Base-by-base conservation (phyloP, 495 filamentous ascomycete species). In the Aspergillus steynii region DNA sequence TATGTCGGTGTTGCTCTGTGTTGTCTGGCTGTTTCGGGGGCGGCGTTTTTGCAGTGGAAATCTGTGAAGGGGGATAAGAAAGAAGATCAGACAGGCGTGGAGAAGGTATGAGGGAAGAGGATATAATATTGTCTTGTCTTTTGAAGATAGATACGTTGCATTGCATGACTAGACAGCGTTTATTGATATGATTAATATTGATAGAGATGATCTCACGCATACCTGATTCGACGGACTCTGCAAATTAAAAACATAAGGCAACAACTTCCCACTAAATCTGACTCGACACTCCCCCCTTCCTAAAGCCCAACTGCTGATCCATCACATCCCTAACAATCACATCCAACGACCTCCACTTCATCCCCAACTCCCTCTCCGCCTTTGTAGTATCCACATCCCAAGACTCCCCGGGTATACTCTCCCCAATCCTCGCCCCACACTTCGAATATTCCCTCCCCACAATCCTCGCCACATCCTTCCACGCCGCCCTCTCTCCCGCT, bases 41-140 rank as follows among this genome's bases (percentile, higher is more conserved):
- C 77, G 7, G 53, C 77, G 0, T 69, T 75, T 1, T 76, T 90
- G 26, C 84, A 92, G 71, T 93, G 89, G 90, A 85, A 79, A 67
- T 86, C 80, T 56, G 88, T 93, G 6, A 20, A 20, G 20, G 20
- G 20, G 20, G 20, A 20, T 20, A 20, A 20, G 20, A 20, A 20
- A 20, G 20, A 20, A 20, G 20, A 20, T 20, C 20, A 20, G 20
- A 20, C 20, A 20, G 20, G 20, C 20, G 20, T 20, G 20, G 20
- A 20, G 20, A 20, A 20, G 20, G 20, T 20, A 20, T 20, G 20
- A 20, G 20, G 20, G 20, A 20, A 20, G 20, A 20, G 20, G 20
- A 20, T 20, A 20, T 20, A 20, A 20, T 20, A 20, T 20, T 20
- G 20, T 20, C 20, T 20, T 20, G 20, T 20, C 20, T 20, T 20